These are phyloP conservation scores for Stentor roeselii DNA, from an alignment of 73 alveolate genomes.

Conservation along the genomic window DNA sequence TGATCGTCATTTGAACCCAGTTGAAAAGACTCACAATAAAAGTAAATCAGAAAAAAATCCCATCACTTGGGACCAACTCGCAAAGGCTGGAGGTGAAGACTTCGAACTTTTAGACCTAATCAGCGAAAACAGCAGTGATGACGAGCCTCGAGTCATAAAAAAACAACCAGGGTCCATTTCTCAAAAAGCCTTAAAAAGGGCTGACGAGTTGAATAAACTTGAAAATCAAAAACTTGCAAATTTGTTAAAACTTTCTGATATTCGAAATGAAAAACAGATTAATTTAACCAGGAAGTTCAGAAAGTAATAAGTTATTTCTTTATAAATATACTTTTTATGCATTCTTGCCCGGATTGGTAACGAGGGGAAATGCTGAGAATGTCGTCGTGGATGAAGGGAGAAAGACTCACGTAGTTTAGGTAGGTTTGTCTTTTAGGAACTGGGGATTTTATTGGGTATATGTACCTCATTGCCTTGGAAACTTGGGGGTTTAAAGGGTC, in stretches of 20 bases:
- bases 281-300: neutral
- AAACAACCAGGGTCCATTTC: neutral
- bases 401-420: too few species aligned
- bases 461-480: too few species aligned
- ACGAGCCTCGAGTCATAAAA: neutral
- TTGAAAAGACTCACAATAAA: neutral
- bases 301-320: too few species aligned
- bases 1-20: neutral
- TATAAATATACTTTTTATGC: too few species aligned
- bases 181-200: neutral
- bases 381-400: too few species aligned
- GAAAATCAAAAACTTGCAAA: neutral
- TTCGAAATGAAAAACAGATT: neutral
- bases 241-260: neutral
- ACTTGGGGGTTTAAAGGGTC: too few species aligned
- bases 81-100: neutral
- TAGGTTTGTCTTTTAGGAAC: too few species aligned
- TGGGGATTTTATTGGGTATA: too few species aligned
- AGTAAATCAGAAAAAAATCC: neutral
- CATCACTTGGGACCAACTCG: neutral
- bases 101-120: neutral
- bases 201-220: neutral
- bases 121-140: neutral
- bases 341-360: too few species aligned
- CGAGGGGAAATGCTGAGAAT: too few species aligned